phyloP scores from a whole-genome alignment of 2,329 filamentous ascomycete species.

The Aschersonia sp. region DNA sequence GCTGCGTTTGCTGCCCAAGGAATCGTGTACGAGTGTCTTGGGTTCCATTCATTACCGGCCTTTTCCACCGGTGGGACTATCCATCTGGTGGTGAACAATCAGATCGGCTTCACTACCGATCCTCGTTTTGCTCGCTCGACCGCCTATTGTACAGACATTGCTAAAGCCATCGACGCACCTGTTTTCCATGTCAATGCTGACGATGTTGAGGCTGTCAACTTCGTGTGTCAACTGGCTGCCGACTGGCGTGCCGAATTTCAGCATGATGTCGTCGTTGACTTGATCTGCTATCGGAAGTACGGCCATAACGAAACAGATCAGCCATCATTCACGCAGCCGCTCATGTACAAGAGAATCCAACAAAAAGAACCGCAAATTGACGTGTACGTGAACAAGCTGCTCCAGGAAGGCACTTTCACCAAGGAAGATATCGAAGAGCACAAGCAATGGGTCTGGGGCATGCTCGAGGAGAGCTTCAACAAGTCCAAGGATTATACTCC shows the following conservation, averaged over 20 bases:
- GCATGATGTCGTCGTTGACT: conserved; percentile 93
- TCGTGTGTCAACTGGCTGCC: conserved; percentile 89
- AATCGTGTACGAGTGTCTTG: conserved; percentile 96
- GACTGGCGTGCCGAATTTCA: conserved; percentile 99
- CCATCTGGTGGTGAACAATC: conserved; percentile 97
- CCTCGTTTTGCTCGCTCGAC: conserved; percentile 95
- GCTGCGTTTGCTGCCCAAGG: conserved; percentile 94
- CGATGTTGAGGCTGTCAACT: conserved; percentile 96
- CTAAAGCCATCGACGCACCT: conserved; percentile 95
- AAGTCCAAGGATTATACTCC: conserved; percentile 97
- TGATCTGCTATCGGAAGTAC: conserved; percentile 98
- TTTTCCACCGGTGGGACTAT: conserved; percentile 97
- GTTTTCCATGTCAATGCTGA: conserved; percentile 99
- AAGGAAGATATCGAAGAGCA: conserved; percentile 98
- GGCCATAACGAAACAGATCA: conserved; percentile 99
- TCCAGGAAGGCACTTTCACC: conserved; percentile 87
- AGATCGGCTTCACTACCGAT: conserved; percentile 99
- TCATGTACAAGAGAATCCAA: conserved; percentile 98
- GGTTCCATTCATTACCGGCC: conserved; percentile 87
- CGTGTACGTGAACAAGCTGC: conserved; percentile 81
- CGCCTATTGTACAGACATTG: conserved; percentile 97
- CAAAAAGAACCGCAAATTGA: conserved; percentile 75
- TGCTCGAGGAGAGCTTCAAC: conserved; percentile 94
- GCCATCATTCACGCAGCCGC: conserved; percentile 96
- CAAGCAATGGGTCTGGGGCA: conserved; percentile 99